Base-by-base conservation (phyloP, 306 rosid genomes). In the Fragaria iinumae region DNA sequence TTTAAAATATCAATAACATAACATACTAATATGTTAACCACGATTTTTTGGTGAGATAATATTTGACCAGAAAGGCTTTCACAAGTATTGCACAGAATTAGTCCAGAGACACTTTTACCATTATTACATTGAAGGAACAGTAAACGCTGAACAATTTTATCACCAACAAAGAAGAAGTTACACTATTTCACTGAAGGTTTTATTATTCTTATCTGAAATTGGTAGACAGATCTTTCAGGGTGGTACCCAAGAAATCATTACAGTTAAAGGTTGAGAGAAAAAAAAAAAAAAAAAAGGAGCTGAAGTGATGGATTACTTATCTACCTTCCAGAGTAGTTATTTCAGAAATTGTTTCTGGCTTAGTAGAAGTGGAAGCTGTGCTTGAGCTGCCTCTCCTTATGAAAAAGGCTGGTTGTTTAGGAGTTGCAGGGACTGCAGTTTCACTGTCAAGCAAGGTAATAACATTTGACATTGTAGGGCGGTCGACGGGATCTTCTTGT, bases 401-500 rank as follows among this genome's bases (percentile, higher is more conserved):
- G 43, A 81, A 76, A 79, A 86, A 84, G 0, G 85, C 77, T 36
- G 94, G 90, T 10, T 82, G 82, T 6, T 53, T 81, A 3, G 90
- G 89, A 59, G 67, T 55, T 27, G 90, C 86, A 34, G 83, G 29
- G 3, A 34, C 75, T 52, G 79, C 47, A 52, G 69, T 21, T 10
- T 87, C 89, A 20, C 67, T 78, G 1, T 80, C 86, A 71, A 89
- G 91, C 89, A 87, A 69, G 18, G 66, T 25, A 20, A 87, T 14
- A 6, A 85, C 57, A 70, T 77, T 81, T 12, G 89, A 79, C 83
- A 89, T 80, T 29, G 78, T 52, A 0, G 87, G 93, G 4, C 93
- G 77, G 38, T 89, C 88, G 64, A n/a, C 44, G 0, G 88, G 89
- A 29, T 87, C 89, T 43, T 89, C 89, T 76, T 89, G 93, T 34